phyloP scores from a whole-genome alignment of 257 asterid genomes.

The Solanum pinnatisectum region DNA sequence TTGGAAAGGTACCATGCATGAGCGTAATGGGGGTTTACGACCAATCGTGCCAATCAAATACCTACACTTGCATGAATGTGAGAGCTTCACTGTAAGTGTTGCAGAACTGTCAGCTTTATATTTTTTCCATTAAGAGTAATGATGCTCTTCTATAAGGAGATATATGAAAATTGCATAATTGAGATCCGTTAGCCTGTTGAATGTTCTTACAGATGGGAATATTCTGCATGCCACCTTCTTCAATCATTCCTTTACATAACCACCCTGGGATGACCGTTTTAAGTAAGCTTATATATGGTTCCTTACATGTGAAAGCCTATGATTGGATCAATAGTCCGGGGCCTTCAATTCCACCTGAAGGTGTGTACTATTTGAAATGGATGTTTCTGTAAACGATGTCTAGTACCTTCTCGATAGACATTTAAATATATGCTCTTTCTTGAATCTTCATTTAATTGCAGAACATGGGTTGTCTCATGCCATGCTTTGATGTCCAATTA shows the following conservation, averaged over 20 bases:
- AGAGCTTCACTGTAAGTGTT: constrained; percentile 77
- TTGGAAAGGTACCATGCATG: constrained; percentile 54
- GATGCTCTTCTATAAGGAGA: neutral
- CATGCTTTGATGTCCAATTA: neutral
- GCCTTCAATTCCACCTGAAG: constrained; percentile 62
- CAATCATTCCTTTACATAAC: constrained; percentile 92
- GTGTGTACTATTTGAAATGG: constrained; percentile 27
- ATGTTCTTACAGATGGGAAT: constrained; percentile 80
- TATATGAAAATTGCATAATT: neutral
- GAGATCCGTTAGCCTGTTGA: neutral
- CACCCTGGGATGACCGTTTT: constrained; percentile 99
- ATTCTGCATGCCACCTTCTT: constrained; percentile 93
- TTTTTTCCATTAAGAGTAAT: neutral
- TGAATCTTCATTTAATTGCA: neutral
- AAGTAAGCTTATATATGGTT: constrained; percentile 95
- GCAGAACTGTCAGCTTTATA: neutral
- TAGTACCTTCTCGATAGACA: neutral
- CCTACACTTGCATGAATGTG: constrained; percentile 83
- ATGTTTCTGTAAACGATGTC: neutral
- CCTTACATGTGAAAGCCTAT: constrained; percentile 81
- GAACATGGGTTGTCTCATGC: neutral
- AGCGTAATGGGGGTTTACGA: constrained; percentile 41
- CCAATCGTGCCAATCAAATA: constrained; percentile 64
- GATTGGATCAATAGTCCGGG: constrained; percentile 83
- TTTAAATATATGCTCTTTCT: neutral